Evolutionary conservation across 23 red algal genomes (phyloP).

Genomic region (Gracilariopsis chorda): DNA sequence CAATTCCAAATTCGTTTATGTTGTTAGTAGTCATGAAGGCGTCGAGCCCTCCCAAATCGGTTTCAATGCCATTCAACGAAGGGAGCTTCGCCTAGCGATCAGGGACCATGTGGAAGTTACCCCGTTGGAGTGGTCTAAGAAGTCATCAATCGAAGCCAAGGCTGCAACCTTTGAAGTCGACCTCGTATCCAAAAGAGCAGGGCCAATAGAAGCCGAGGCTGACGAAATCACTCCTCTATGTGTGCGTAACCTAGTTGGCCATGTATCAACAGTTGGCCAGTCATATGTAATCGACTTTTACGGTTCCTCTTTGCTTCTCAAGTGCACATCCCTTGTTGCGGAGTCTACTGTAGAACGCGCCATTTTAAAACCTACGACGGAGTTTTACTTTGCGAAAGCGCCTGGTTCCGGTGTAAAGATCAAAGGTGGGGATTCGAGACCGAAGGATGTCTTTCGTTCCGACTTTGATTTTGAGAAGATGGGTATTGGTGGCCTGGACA

Average conservation of each 20-base stretch:
- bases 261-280: constrained; percentile 64
- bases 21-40: not conserved
- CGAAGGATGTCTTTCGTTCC: constrained; percentile 86
- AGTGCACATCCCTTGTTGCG: constrained; percentile 41
- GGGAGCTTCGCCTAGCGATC: constrained; percentile 87
- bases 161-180: constrained; percentile 92
- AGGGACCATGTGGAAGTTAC: constrained; percentile 67
- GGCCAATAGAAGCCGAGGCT: constrained; percentile 47
- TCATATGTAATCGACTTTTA: constrained; percentile 69
- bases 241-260: constrained; percentile 32
- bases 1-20: constrained; percentile 61
- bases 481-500: constrained; percentile 98
- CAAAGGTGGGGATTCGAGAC: constrained; percentile 69
- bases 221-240: constrained; percentile 67
- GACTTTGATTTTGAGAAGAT: constrained; percentile 98
- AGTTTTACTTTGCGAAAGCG: constrained; percentile 78
- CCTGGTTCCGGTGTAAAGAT: constrained; percentile 62
- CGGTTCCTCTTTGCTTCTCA: constrained; percentile 53
- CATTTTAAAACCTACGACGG: constrained; percentile 13
- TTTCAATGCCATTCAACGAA: constrained; percentile 87
- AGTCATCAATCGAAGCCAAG: constrained; percentile 18
- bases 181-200: constrained; percentile 36
- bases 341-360: constrained; percentile 40
- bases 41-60: constrained; percentile 61
- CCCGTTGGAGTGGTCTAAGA: constrained; percentile 51